Evolutionary conservation across 108 stramenopile genomes (phyloP).

Genomic region (Schizochytrium sp.): DNA sequence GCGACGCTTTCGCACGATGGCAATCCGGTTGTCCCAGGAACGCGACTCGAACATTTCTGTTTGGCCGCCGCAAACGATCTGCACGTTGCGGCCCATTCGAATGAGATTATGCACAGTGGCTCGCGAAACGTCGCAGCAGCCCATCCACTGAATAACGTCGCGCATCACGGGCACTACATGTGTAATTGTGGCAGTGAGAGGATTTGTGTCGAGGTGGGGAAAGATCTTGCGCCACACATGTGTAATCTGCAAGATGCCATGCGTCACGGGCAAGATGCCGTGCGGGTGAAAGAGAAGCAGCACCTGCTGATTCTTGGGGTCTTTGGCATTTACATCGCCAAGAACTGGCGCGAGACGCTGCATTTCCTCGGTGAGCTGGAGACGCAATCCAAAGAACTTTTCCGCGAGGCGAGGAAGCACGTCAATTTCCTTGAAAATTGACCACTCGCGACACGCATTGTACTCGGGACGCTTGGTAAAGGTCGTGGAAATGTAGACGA

Average conservation of each 20-base stretch:
- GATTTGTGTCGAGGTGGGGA: background rate
- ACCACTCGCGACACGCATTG: background rate
- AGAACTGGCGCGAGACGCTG: background rate
- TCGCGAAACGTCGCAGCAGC: background rate
- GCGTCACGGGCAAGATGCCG: background rate
- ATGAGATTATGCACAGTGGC: background rate
- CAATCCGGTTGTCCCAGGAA: background rate
- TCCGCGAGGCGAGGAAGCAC: background rate
- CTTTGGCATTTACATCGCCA: background rate
- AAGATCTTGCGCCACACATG: background rate
- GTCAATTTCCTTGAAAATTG: background rate
- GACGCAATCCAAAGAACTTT: background rate
- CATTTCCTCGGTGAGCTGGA: background rate
- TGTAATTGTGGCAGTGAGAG: background rate
- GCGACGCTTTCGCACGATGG: background rate
- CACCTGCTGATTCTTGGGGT: background rate
- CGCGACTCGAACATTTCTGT: conserved; percentile 14
- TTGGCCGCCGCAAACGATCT: conserved; percentile 10
- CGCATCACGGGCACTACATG: background rate
- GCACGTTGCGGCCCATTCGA: conserved; percentile 6
- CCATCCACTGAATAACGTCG: background rate
- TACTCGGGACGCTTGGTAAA: background rate
- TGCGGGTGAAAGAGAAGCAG: conserved; percentile 1
- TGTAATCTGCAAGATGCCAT: background rate
- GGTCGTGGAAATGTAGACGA: conserved; percentile 11